Evolutionary conservation across 169 alveolate species (phyloP).

Genomic region (Eimeria sp.): DNA sequence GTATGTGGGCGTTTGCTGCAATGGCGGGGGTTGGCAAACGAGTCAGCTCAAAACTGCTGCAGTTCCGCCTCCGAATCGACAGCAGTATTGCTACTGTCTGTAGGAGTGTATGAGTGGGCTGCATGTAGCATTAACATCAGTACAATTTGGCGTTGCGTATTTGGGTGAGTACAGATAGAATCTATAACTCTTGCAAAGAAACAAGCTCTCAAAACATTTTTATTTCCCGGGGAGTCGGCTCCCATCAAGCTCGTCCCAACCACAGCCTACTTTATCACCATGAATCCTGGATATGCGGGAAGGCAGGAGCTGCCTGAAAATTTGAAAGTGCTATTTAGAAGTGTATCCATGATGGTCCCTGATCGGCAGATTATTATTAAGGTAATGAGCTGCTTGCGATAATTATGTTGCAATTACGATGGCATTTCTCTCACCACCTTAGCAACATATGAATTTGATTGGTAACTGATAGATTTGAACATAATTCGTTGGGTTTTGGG

Average conservation of each 20-base stretch:
- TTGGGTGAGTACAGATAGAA: constrained; percentile 86
- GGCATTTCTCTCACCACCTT: neutral
- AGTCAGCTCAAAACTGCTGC: neutral
- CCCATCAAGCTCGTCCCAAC: constrained; percentile 92
- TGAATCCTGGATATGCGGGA: constrained; percentile 98
- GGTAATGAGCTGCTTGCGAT: constrained; percentile 10
- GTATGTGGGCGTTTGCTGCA: constrained; percentile 48
- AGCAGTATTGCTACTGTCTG: neutral
- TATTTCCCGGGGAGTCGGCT: constrained; percentile 95
- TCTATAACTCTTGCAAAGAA: constrained; percentile 96
- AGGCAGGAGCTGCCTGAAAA: constrained; percentile 97
- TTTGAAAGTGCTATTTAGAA: constrained; percentile 96
- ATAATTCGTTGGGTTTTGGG: neutral
- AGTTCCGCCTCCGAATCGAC: neutral
- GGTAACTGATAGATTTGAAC: too few species aligned
- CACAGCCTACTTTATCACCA: constrained; percentile 96
- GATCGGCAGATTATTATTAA: constrained; percentile 96
- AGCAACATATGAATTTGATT: neutral
- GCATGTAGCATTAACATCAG: neutral
- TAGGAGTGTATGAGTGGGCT: neutral
- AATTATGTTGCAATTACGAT: neutral
- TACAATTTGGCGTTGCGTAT: neutral
- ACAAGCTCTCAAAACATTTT: constrained; percentile 91
- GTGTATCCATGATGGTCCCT: constrained; percentile 98
- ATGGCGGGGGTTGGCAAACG: neutral